Evolutionary conservation across 192 early-diverging fungal species (phyloP), one percentile per base, ranked within the genome.

Genomic region (Coemansia erecta): DNA sequence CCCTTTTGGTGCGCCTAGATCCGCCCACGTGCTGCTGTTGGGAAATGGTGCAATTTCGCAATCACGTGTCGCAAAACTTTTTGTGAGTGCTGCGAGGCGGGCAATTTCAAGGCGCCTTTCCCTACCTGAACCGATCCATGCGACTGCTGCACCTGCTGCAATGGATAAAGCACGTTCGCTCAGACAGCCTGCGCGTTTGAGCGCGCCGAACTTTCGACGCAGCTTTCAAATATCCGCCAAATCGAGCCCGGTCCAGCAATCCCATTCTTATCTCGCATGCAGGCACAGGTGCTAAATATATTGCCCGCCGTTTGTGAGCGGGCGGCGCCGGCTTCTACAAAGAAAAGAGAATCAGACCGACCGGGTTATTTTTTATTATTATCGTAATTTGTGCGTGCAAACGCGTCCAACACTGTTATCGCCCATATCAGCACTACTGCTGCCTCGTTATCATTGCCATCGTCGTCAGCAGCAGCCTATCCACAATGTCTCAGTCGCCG

Each of bases 211-310:
- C 28, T 31, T 31, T 31, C 28, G 28, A 31, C 28, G 7, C 28
- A 31, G 7, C 28, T 31, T 31, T 31, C 28, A 31, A 31, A 31
- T 31, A 31, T 31, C 28, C 28, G 28, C 28, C 4, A 5, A 31
- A 31, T 31, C 28, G 7, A 44, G 12, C 17, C 42, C 12, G 42
- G 12, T 44, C 42, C 14, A 21, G 44, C 44, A 46, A 55, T 55
- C 53, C 53, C 53, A 55, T 57, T 57, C 43, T 43, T 46, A 28
- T 51, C 44, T 44, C 13, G 17, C 17, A 44, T 44, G 14, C 42
- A 44, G 12, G 17, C 12, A 44, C 42, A 44, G 17, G 42, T 8
- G 14, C 14, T 13, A 21, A 17, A 46, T 46, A 46, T 46, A 21
- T 46, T 17, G 7, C 21, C n/a, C 21, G 7, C 17, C 8, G n/a